Percentiles rank a stretch among this genome's conserved stretches.
phyloP scores from a whole-genome alignment of 805 yeast genomes.

The Vanderwaltozyma tropicalis region DNA sequence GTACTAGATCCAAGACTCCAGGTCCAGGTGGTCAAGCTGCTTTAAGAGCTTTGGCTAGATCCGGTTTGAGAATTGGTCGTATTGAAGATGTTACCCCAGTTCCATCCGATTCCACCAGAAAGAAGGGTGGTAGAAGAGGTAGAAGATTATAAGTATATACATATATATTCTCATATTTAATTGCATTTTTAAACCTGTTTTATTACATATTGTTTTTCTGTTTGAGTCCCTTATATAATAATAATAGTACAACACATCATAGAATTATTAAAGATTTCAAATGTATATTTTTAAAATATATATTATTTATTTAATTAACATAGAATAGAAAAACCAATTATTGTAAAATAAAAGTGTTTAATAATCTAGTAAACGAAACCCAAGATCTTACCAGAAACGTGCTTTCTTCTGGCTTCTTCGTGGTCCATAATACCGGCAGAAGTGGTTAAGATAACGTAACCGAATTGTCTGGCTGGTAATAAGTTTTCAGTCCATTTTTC shows the following conservation, averaged over 20 bases:
- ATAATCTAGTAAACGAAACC: constrained; percentile 98
- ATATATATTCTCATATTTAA: too few relatives aligned
- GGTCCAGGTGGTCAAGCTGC: constrained; percentile 99
- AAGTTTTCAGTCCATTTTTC: constrained; percentile 98
- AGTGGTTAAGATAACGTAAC: constrained; percentile 94
- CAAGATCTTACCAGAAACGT: constrained; percentile 96
- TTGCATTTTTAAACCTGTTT: too few relatives aligned
- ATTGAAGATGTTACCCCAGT: constrained; percentile 99
- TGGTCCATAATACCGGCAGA: constrained; percentile 99
- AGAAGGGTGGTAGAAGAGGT: constrained; percentile 99
- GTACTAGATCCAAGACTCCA: constrained; percentile 99
- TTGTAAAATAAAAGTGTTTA: constrained; percentile 28
- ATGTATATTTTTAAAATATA: constrained; percentile 2
- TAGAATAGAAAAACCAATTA: neutral
- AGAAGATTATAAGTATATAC: constrained; percentile 72
- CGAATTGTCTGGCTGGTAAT: constrained; percentile 98
- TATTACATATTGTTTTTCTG: too few relatives aligned
- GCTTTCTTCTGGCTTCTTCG: constrained; percentile 99
- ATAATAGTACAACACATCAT: too few relatives aligned
- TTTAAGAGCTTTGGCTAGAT: constrained; percentile 98
- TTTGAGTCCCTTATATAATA: too few relatives aligned
- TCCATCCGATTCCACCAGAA: constrained; percentile 99
- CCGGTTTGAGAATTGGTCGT: constrained; percentile 99
- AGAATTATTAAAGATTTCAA: neutral
- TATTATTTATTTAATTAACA: constrained; percentile 1